Percentiles rank a stretch among this genome's conserved stretches.
Conservation (phyloP, 495 filamentous ascomycete species). For the Trichoderma parareesei region DNA sequence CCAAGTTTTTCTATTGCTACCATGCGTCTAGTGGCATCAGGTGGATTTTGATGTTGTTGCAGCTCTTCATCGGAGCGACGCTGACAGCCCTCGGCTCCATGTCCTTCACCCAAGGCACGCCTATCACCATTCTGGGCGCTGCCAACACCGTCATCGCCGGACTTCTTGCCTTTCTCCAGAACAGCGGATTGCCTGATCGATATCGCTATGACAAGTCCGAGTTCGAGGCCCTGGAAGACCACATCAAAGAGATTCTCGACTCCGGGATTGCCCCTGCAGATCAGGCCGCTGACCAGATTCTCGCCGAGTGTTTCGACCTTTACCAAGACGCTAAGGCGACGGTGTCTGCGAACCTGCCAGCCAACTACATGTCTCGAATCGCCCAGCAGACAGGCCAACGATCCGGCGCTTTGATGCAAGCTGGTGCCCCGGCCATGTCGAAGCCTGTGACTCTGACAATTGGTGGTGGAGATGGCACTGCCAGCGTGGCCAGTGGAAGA, state of each 20-base stretch:
- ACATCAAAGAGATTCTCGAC: conserved; percentile 37
- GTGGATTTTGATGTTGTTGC: conserved; percentile 36
- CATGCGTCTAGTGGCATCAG: conserved; percentile 24
- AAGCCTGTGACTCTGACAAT: not conserved
- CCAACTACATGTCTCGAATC: conserved; percentile 21
- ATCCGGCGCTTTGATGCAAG: not conserved
- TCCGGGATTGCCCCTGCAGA: conserved; percentile 32
- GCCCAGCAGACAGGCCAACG: not conserved
- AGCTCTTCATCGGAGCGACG: conserved; percentile 35
- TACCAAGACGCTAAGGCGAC: conserved; percentile 32
- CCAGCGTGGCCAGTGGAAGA: not conserved
- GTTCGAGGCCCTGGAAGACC: conserved; percentile 37
- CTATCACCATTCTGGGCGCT: conserved; percentile 39
- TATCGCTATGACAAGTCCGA: conserved; percentile 38
- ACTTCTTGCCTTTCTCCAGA: conserved; percentile 40
- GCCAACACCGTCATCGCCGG: conserved; percentile 42
- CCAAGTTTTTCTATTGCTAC: conserved; percentile 31
- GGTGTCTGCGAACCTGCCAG: conserved; percentile 37
- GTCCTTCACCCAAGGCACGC: conserved; percentile 19
- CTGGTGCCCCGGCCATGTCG: not conserved
- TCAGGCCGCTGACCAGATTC: conserved; percentile 30
- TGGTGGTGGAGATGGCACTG: not conserved
- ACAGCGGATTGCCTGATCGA: conserved; percentile 42
- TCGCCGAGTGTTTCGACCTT: conserved; percentile 31
- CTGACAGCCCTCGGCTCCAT: conserved; percentile 37